phyloP scores from a whole-genome alignment of 108 stramenopile species.

The Nannochloropsis salina region DNA sequence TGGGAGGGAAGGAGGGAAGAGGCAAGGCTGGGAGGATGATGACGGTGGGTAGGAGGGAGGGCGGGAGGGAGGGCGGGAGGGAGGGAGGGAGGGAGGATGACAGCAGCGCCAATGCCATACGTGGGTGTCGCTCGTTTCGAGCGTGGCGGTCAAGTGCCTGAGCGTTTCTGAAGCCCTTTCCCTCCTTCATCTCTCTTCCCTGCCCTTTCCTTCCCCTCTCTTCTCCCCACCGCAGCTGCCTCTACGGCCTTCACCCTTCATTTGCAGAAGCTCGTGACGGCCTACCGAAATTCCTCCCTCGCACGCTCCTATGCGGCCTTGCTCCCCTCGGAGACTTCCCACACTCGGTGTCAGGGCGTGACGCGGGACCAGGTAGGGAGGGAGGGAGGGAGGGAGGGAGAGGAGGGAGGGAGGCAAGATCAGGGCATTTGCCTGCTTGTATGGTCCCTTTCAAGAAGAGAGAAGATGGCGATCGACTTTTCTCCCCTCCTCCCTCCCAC shows the following conservation, averaged over 20 bases:
- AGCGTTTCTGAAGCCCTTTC: neutral
- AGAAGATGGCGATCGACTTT: neutral
- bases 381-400: constrained; percentile 1
- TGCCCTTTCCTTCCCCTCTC: neutral
- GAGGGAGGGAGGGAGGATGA: no score
- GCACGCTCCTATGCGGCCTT: neutral
- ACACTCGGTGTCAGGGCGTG: neutral
- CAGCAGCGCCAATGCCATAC: no score
- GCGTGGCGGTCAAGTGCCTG: no score
- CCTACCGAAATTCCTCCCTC: neutral
- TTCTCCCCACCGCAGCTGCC: neutral
- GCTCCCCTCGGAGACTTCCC: neutral
- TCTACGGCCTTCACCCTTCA: neutral
- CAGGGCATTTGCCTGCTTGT: neutral
- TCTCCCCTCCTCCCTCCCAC: no score
- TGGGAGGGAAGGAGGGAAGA: neutral
- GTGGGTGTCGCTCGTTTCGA: no score
- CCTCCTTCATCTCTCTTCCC: neutral
- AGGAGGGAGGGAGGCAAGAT: neutral
- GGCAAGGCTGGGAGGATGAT: neutral
- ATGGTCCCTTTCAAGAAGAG: no score
- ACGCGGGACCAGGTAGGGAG: constrained; percentile 1
- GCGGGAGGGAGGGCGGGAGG: no score
- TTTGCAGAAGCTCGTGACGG: neutral
- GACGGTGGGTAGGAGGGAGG: neutral